Base-by-base conservation (phyloP, 2,329 filamentous ascomycete genomes). In the Pseudogymnoascus sp. region DNA sequence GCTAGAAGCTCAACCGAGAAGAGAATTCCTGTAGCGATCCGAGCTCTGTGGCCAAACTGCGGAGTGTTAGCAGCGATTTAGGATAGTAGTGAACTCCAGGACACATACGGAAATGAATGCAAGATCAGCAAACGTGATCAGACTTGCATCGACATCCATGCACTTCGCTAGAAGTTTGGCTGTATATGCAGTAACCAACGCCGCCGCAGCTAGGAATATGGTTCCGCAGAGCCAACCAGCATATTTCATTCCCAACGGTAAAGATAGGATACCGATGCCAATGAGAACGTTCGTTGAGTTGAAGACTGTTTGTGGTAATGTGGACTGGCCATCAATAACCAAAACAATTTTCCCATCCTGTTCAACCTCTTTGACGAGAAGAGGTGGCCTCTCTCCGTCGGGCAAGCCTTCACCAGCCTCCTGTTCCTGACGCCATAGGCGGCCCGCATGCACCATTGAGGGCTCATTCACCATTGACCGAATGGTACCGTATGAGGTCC, bases 111-210 rank as follows among this genome's bases (percentile, higher is more conserved):
- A 93, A 68, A 96, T 88, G 71, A 89, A 97, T 1, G 93, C 95
- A 59, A 97, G 80, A 72, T 97, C 93, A 36, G 93, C 95, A 75
- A 97, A 97, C 2, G 93, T 97, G 70, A 97, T 92, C 67, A 97
- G 84, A 60, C 85, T 90, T 65, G 83, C 84, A 76, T 97, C 91
- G 21, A 91, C 84, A 68, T 96, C 88, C 79, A 97, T 88, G 74
- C 93, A 97, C 74, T 89, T 93, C 28, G 91, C 89, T 37, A 97
- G 80, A 11, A 97, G 77, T 69, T 86, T 89, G 11, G 91, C 93
- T 0, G 95, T 97, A 75, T 97, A 96, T 9, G 84, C 84, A 0
- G 95, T 97, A 18, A 89, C 84, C 3, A 84, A 72, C 5, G 91
- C 93, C 21, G 89, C 88, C 60, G 91, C 84, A 11, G 86, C 76